Evolutionary conservation across 495 filamentous ascomycete genomes (phyloP).

Genomic region (Trichoderma gamsii): DNA sequence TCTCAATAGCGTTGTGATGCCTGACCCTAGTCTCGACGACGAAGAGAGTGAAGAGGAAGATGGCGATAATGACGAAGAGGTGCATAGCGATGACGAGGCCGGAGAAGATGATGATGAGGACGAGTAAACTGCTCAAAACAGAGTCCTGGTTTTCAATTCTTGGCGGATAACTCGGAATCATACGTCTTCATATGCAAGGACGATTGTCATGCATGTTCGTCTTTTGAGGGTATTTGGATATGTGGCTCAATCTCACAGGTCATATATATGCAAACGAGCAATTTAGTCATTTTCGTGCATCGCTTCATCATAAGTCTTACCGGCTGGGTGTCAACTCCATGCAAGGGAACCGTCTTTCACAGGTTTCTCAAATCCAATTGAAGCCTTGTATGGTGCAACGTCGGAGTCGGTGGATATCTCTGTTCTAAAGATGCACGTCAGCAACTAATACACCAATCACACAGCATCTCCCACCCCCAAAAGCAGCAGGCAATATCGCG

Average conservation of each 20-base stretch:
- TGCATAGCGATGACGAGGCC: conserved; percentile 61
- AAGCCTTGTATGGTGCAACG: not conserved
- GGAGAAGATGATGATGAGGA: conserved; percentile 55
- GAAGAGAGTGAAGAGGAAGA: conserved; percentile 20
- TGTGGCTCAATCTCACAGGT: not conserved
- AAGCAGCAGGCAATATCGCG: not conserved
- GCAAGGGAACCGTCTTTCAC: not conserved
- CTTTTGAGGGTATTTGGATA: not conserved
- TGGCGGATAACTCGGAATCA: not conserved
- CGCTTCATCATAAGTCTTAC: not conserved
- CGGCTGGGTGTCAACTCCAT: not conserved
- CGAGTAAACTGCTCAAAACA: conserved; percentile 70
- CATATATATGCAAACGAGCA: not conserved
- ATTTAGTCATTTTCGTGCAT: not conserved
- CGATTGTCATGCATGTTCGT: not conserved
- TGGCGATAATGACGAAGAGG: not conserved
- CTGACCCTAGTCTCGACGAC: conserved; percentile 44
- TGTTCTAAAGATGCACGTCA: too few species aligned
- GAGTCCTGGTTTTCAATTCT: conserved; percentile 42
- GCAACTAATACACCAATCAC: not conserved
- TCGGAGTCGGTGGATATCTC: not conserved
- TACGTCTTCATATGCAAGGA: not conserved
- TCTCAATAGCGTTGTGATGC: conserved; percentile 61
- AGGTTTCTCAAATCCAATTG: not conserved
- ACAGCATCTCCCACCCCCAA: not conserved